A percentile compares a stretch with the other conserved stretches of the same genome.
These are phyloP conservation scores for Striga hermonthica DNA, from an alignment of 305 asterid species.

Conservation along the genomic window DNA sequence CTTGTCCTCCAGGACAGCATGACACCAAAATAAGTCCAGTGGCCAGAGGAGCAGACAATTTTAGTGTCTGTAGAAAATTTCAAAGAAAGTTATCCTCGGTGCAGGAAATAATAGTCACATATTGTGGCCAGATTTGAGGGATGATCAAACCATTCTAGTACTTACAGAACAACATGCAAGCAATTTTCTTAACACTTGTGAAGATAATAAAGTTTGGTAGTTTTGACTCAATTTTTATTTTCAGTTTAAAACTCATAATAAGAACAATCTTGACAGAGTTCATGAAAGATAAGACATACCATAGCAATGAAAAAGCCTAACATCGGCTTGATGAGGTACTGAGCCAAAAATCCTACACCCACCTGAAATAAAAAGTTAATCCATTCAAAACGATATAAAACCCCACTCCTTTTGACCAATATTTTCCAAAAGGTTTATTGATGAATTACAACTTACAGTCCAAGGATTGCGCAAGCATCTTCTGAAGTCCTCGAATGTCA, in stretches of 20 bases:
- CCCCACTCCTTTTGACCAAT: slow-evolving; percentile 19
- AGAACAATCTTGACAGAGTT: not conserved
- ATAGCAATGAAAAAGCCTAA: slow-evolving; percentile 79
- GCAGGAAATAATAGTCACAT: slow-evolving; percentile 27
- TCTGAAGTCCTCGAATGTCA: slow-evolving; percentile 89
- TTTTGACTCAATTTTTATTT: not conserved
- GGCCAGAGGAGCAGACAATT: slow-evolving; percentile 95
- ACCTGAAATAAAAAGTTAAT: slow-evolving; percentile 48
- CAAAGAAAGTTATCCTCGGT: slow-evolving; percentile 23
- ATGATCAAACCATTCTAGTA: slow-evolving; percentile 3
- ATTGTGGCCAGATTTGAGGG: slow-evolving; percentile 8
- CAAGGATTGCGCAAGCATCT: slow-evolving; percentile 94
- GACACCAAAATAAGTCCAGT: slow-evolving; percentile 98
- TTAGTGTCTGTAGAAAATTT: slow-evolving; percentile 55
- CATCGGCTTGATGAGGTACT: slow-evolving; percentile 78
- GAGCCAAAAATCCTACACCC: slow-evolving; percentile 96
- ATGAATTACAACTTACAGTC: slow-evolving; percentile 65
- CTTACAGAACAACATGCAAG: slow-evolving; percentile 4
- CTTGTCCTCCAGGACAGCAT: slow-evolving; percentile 99
- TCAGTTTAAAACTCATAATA: not conserved
- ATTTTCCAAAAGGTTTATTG: slow-evolving; percentile 19
- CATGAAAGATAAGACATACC: slow-evolving; percentile 45
- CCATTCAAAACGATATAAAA: slow-evolving; percentile 27
- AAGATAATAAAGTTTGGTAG: too few relatives aligned
- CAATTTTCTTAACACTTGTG: not conserved